phyloP scores from a whole-genome alignment of 495 filamentous ascomycete genomes.

The Daldinia bambusicola region DNA sequence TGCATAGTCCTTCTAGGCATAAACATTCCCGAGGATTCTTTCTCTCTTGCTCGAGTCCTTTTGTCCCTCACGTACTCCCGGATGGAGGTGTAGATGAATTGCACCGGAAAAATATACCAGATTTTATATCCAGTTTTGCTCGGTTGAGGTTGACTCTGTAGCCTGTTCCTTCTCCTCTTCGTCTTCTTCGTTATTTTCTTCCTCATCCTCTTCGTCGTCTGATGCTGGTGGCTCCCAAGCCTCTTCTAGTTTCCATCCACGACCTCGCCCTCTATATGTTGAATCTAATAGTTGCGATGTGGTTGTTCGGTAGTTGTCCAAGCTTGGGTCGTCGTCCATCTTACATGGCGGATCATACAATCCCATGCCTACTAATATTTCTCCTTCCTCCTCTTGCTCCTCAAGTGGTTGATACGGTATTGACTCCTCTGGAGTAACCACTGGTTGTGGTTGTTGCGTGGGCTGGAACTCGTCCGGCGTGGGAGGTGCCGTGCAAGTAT shows the following conservation, averaged over 20 bases:
- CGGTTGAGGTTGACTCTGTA: slow-evolving; percentile 41
- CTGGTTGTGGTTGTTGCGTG: slow-evolving; percentile 57
- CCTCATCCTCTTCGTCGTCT: slow-evolving; percentile 69
- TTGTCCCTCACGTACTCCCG: slow-evolving; percentile 6
- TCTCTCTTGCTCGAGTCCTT: not conserved
- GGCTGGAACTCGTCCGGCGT: slow-evolving; percentile 69
- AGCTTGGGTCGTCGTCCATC: slow-evolving; percentile 50
- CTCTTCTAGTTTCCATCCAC: slow-evolving; percentile 85
- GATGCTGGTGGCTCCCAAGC: slow-evolving; percentile 76
- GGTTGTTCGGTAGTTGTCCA: slow-evolving; percentile 60
- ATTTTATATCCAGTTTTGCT: slow-evolving; percentile 45
- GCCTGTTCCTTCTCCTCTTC: slow-evolving; percentile 41
- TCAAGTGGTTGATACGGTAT: slow-evolving; percentile 59
- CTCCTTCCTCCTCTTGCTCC: slow-evolving; percentile 61
- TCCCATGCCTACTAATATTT: slow-evolving; percentile 85
- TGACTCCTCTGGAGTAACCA: slow-evolving; percentile 55
- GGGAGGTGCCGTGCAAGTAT: slow-evolving; percentile 61
- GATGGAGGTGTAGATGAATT: not conserved
- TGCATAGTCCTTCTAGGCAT: not conserved
- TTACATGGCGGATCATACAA: slow-evolving; percentile 76
- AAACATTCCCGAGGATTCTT: slow-evolving; percentile 15
- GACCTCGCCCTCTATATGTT: slow-evolving; percentile 61
- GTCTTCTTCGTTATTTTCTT: slow-evolving; percentile 56
- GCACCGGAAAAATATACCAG: slow-evolving; percentile 6
- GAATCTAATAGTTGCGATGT: slow-evolving; percentile 60